These are phyloP conservation scores for Dendrobium huoshanense DNA, from an alignment of 106 monocot species.

Conservation along the genomic window DNA sequence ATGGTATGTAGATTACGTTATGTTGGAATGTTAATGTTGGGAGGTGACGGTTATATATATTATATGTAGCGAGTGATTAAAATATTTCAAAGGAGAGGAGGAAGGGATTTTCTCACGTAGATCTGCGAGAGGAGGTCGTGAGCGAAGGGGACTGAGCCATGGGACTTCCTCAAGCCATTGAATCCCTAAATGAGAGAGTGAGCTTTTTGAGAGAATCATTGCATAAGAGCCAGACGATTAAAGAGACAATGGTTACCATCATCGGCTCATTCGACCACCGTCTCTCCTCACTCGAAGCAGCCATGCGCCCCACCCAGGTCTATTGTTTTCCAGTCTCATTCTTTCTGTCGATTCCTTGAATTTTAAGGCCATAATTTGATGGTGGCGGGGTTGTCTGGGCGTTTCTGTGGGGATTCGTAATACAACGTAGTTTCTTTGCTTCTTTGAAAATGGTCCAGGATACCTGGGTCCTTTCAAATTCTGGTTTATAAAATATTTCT, in stretches of 20 bases:
- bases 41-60: too few species aligned
- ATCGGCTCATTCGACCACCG: constrained; percentile 62
- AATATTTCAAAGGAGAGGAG: too few species aligned
- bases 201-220: constrained; percentile 34
- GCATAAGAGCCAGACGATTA: constrained; percentile 33
- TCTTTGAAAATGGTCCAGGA: background rate
- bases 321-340: background rate
- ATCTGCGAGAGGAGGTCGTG: too few species aligned
- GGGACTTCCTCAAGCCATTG: constrained; percentile 16
- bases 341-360: background rate
- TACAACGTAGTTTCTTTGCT: background rate
- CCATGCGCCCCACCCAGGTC: constrained; percentile 72
- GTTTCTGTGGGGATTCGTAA: background rate
- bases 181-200: constrained; percentile 28
- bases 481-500: background rate
- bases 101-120: too few species aligned
- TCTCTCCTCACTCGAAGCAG: constrained; percentile 53
- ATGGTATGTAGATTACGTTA: too few species aligned
- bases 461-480: background rate
- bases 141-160: background rate
- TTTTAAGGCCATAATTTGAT: background rate
- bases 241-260: constrained; percentile 37
- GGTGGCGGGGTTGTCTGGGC: background rate
- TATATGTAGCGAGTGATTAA: too few species aligned
- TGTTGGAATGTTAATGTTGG: too few species aligned